These are phyloP conservation scores for Rugosomyces carneus DNA, from an alignment of 1,284 basidiomycete species.

Conservation along the genomic window DNA sequence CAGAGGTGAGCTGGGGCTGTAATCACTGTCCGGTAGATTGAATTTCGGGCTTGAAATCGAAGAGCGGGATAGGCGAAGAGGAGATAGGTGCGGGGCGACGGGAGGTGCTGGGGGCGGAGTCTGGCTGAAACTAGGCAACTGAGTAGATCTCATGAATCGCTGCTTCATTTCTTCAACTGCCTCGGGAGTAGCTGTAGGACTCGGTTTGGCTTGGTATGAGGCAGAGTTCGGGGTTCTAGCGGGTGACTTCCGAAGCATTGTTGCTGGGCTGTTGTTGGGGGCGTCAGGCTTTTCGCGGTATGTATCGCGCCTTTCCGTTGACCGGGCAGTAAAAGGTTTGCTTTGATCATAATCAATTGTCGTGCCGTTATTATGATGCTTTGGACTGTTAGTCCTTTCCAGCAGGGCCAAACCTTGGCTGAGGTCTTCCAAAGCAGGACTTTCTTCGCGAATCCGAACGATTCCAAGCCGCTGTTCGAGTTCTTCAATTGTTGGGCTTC, in stretches of 20 bases:
- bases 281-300: constrained; percentile 10
- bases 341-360: constrained; percentile 13
- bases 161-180: constrained; percentile 63
- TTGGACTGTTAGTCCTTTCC: constrained; percentile 21
- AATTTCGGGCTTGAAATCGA: constrained; percentile 16
- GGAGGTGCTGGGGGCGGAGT: constrained; percentile 16
- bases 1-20: constrained; percentile 6
- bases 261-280: not conserved
- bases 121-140: constrained; percentile 21
- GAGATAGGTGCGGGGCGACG: constrained; percentile 16
- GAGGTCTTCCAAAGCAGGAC: constrained; percentile 51
- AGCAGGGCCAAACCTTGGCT: constrained; percentile 45
- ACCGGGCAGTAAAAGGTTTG: constrained; percentile 26
- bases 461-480: constrained; percentile 53
- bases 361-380: constrained; percentile 11
- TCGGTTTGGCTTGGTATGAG: constrained; percentile 17
- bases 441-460: constrained; percentile 49
- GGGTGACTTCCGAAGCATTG: not conserved
- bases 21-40: constrained; percentile 12
- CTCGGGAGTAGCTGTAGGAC: constrained; percentile 38
- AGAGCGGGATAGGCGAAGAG: constrained; percentile 21
- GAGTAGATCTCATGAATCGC: constrained; percentile 38
- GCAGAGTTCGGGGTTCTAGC: constrained; percentile 12
- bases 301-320: constrained; percentile 17
- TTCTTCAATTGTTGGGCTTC: constrained; percentile 50